Percentiles rank a stretch among this genome's conserved stretches.
phyloP scores from a whole-genome alignment of 805 yeast species.

The Monosporozyma solicola region DNA sequence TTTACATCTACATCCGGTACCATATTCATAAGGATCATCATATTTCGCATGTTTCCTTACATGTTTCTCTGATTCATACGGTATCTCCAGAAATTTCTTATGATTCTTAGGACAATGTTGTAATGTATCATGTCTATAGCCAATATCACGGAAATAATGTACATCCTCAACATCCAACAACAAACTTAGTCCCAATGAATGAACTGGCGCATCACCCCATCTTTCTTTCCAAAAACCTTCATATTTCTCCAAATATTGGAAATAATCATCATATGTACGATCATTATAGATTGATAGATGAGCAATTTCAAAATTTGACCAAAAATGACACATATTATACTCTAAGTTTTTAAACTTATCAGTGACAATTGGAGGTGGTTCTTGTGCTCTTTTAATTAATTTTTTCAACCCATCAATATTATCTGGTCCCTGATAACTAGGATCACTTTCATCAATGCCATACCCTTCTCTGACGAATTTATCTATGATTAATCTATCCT shows the following conservation, averaged over 20 bases:
- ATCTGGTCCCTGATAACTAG: slow-evolving; percentile 2
- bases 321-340: slow-evolving; percentile 77
- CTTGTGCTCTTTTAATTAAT: slow-evolving; percentile 33
- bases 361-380: slow-evolving; percentile 28
- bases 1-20: slow-evolving; percentile 81
- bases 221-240: slow-evolving; percentile 87
- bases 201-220: slow-evolving; percentile 98
- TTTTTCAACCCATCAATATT: slow-evolving; percentile 28
- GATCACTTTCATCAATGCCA: not conserved
- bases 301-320: slow-evolving; percentile 93
- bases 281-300: slow-evolving; percentile 65
- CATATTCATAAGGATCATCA: slow-evolving; percentile 33
- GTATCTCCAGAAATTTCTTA: slow-evolving; percentile 17
- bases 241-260: slow-evolving; percentile 53
- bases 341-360: slow-evolving; percentile 60
- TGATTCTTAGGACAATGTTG: slow-evolving; percentile 73
- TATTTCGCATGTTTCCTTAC: slow-evolving; percentile 18
- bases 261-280: slow-evolving; percentile 55
- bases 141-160: slow-evolving; percentile 89
- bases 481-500: slow-evolving; percentile 28
- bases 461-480: slow-evolving; percentile 15
- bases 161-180: slow-evolving; percentile 57
- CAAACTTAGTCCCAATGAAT: slow-evolving; percentile 77
- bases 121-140: slow-evolving; percentile 72
- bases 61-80: slow-evolving; percentile 27